A percentile compares a stretch with the other conserved stretches of the same genome.
Conservation (phyloP, 2,329 filamentous ascomycete species). For the Pseudovirgaria hyperparasitica region DNA sequence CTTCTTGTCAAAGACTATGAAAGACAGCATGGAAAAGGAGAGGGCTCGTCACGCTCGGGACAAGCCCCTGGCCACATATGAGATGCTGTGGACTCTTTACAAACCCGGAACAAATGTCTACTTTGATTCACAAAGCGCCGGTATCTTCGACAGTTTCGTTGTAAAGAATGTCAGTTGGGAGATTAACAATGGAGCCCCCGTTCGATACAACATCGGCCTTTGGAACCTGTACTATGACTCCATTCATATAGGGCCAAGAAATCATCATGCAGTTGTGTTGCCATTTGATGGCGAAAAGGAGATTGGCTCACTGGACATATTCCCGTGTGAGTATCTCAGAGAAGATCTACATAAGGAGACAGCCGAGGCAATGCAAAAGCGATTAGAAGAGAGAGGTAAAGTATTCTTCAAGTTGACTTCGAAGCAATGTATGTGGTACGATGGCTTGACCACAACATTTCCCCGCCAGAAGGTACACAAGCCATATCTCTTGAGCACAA, state of each 20-base stretch:
- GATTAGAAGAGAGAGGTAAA: slow-evolving; percentile 6
- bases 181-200: slow-evolving; percentile 3
- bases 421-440: slow-evolving; percentile 6
- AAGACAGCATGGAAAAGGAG: slow-evolving; percentile 5
- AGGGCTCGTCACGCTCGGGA: slow-evolving; percentile 3
- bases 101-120: slow-evolving; percentile 8
- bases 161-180: slow-evolving; percentile 3
- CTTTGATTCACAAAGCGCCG: slow-evolving; percentile 3
- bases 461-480: slow-evolving; percentile 4
- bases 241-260: slow-evolving; percentile 4
- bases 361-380: slow-evolving; percentile 4
- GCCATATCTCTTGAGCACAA: slow-evolving; percentile 35
- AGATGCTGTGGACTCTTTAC: slow-evolving; percentile 7
- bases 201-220: slow-evolving; percentile 1
- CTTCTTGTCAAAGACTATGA: slow-evolving; percentile 6
- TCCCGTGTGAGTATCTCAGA: slow-evolving; percentile 7
- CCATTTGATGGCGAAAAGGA: slow-evolving; percentile 9
- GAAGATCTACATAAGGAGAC: slow-evolving; percentile 5
- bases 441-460: slow-evolving; percentile 4
- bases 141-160: slow-evolving; percentile 4
- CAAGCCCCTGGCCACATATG: slow-evolving; percentile 1
- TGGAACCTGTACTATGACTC: slow-evolving; percentile 8
- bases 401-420: slow-evolving; percentile 3
- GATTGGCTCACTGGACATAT: slow-evolving; percentile 6
- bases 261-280: slow-evolving; percentile 3